Percentiles rank a stretch among this genome's conserved stretches.
Conservation (phyloP, 1,284 basidiomycete genomes). For the Trametes hirsuta region DNA sequence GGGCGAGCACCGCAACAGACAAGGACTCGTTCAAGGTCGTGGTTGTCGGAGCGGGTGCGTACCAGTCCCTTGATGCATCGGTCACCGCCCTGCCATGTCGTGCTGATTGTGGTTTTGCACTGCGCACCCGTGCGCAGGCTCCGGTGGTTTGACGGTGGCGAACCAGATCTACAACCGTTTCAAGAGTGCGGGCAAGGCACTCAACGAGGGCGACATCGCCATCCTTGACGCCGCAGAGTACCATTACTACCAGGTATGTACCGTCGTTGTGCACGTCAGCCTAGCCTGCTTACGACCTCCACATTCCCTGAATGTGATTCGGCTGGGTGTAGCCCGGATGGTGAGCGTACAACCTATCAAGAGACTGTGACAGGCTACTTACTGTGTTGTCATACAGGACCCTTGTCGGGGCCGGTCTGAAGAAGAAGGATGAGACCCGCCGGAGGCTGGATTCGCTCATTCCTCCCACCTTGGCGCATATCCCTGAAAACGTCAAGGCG, state of each 20-base stretch:
- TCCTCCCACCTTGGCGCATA: conserved; percentile 74
- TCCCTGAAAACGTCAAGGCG: conserved; percentile 73
- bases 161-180: conserved; percentile 86
- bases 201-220: conserved; percentile 79
- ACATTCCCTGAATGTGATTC: conserved; percentile 1
- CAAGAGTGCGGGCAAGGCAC: conserved; percentile 64
- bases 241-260: conserved; percentile 77
- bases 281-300: conserved; percentile 4
- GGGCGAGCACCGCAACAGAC: conserved; percentile 43
- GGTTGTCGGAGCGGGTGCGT: conserved; percentile 68
- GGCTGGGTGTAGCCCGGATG: conserved; percentile 68
- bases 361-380: background rate
- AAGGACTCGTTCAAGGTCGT: conserved; percentile 63
- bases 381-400: conserved; percentile 61
- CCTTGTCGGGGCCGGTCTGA: conserved; percentile 88
- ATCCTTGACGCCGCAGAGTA: conserved; percentile 79
- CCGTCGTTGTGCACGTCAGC: conserved; percentile 17
- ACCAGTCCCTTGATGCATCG: conserved; percentile 3
- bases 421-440: conserved; percentile 68
- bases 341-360: conserved; percentile 41
- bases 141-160: conserved; percentile 78
- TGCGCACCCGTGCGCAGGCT: conserved; percentile 49
- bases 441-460: conserved; percentile 72
- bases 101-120: conserved; percentile 10
- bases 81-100: conserved; percentile 8